Percentiles rank a stretch among this genome's conserved stretches.
These are phyloP conservation scores for Solanum lycopersicoides DNA, from an alignment of 257 asterid genomes.

Conservation along the genomic window DNA sequence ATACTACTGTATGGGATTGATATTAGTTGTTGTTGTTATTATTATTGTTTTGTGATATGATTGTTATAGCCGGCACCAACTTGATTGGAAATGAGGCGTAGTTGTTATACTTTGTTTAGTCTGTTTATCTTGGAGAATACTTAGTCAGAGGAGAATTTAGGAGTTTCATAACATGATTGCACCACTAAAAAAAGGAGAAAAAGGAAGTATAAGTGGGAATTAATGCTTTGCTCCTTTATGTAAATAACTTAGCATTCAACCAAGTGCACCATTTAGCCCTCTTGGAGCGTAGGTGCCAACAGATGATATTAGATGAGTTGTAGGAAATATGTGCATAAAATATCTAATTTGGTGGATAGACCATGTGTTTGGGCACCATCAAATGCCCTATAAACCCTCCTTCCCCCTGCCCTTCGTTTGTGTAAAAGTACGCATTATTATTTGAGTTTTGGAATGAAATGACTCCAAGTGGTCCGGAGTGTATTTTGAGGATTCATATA, in stretches of 20 bases:
- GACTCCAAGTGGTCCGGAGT: not conserved
- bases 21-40: not conserved
- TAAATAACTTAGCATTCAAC: not conserved
- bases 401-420: not conserved
- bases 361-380: not conserved
- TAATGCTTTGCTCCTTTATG: not conserved
- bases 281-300: not conserved
- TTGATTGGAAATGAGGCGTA: not conserved
- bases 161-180: not conserved
- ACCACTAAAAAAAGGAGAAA: not conserved
- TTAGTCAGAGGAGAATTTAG: not conserved
- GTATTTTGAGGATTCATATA: not conserved
- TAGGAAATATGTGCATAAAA: not conserved
- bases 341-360: not conserved
- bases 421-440: not conserved
- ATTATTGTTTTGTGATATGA: not conserved
- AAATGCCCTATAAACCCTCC: not conserved
- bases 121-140: not conserved
- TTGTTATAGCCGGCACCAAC: not conserved
- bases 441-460: not conserved
- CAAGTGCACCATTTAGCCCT: not conserved
- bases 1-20: not conserved
- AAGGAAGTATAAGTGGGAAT: not conserved
- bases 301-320: not conserved
- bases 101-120: not conserved